Percentiles rank a stretch among this genome's conserved stretches.
Conservation (phyloP, 495 filamentous ascomycete species). For the Thermothielavioides terrestris region DNA sequence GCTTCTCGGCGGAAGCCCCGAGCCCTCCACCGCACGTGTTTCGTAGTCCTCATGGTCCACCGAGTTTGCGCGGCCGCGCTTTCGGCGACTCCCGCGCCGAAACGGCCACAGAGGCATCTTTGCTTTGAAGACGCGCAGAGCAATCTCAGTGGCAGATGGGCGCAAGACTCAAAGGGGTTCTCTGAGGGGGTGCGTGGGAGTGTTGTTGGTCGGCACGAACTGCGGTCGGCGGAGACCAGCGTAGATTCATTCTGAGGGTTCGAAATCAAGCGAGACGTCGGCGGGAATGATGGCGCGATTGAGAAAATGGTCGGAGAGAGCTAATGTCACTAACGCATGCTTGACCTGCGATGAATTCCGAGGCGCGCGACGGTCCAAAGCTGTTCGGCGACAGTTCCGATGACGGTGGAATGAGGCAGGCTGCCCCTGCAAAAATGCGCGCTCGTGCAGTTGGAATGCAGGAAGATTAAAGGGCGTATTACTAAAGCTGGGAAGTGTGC, state of each 20-base stretch:
- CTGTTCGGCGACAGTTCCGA: neutral
- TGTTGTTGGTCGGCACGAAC: slow-evolving; percentile 3
- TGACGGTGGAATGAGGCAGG: neutral
- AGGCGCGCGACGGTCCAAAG: neutral
- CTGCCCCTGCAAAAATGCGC: too few relatives aligned
- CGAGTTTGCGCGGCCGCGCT: slow-evolving; percentile 32
- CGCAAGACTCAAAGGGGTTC: neutral
- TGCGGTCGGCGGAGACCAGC: slow-evolving; percentile 4
- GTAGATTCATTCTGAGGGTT: slow-evolving; percentile 21
- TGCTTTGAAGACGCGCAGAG: neutral
- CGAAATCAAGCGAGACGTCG: slow-evolving; percentile 4
- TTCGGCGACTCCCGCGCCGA: slow-evolving; percentile 53
- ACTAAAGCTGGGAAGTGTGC: too few relatives aligned
- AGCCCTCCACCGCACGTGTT: slow-evolving; percentile 20
- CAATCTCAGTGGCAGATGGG: slow-evolving; percentile 44
- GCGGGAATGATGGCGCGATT: slow-evolving; percentile 4
- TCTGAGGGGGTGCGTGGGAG: neutral
- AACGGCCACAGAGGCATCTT: slow-evolving; percentile 56
- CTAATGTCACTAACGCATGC: slow-evolving; percentile 18
- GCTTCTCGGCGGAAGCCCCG: slow-evolving; percentile 26
- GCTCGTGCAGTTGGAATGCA: neutral
- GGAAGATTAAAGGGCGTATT: too few relatives aligned
- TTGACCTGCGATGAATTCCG: slow-evolving; percentile 1
- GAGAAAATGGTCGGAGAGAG: slow-evolving; percentile 8
- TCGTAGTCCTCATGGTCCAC: slow-evolving; percentile 24